Conservation (phyloP, 2,329 filamentous ascomycete genomes). For the Cytospora schulzeri region DNA sequence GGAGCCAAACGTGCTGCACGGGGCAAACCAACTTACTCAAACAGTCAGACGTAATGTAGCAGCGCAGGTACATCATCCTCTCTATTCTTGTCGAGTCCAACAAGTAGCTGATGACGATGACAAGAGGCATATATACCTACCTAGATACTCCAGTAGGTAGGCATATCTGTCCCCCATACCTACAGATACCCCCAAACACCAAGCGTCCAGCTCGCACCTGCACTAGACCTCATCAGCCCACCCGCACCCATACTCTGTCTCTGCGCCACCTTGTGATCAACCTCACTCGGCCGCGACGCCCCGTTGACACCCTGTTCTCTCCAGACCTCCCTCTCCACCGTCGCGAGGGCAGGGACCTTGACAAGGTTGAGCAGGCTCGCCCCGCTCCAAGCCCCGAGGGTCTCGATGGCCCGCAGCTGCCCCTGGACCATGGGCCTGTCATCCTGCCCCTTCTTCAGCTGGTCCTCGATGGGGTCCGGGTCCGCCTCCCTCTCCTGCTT, state of each 20-base stretch:
- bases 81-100: too few species aligned
- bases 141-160: too few species aligned
- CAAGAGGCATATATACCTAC: too few species aligned
- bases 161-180: neutral
- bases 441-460: slow-evolving; percentile 51
- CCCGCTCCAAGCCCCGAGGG: slow-evolving; percentile 73
- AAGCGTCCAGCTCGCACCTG: slow-evolving; percentile 60
- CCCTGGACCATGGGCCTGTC: slow-evolving; percentile 53
- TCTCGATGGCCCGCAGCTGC: slow-evolving; percentile 65
- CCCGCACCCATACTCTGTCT: slow-evolving; percentile 66
- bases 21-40: too few species aligned
- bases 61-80: too few species aligned
- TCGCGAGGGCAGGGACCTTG: slow-evolving; percentile 68
- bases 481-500: slow-evolving; percentile 47
- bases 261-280: slow-evolving; percentile 59
- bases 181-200: slow-evolving; percentile 56
- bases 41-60: too few species aligned
- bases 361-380: slow-evolving; percentile 71
- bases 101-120: too few species aligned
- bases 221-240: slow-evolving; percentile 45
- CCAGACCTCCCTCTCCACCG: slow-evolving; percentile 73
- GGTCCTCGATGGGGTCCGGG: slow-evolving; percentile 59
- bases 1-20: too few species aligned
- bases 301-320: slow-evolving; percentile 66
- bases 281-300: slow-evolving; percentile 60